A percentile compares a stretch with the other conserved stretches of the same genome.
Evolutionary conservation across 2,329 filamentous ascomycete species (phyloP).

Genomic region (Diaporthe amygdali): DNA sequence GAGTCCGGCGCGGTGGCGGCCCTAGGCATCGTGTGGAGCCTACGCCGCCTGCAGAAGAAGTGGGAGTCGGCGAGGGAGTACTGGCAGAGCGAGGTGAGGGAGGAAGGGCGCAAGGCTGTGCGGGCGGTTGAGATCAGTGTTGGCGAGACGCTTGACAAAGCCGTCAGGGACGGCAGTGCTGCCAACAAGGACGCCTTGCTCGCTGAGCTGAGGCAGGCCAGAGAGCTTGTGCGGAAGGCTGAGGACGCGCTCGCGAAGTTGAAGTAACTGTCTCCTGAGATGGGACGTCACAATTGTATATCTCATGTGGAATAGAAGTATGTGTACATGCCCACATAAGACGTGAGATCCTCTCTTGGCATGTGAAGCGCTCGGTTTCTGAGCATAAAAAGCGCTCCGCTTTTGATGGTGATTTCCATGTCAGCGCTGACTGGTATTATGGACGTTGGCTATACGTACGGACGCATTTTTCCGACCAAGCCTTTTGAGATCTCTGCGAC

Average conservation of each 20-base stretch:
- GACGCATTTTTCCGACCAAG: conserved; percentile 8
- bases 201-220: conserved; percentile 45
- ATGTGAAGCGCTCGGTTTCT: too few species aligned
- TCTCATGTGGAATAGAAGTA: conserved; percentile 29
- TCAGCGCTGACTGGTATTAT: conserved; percentile 25
- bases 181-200: conserved; percentile 31
- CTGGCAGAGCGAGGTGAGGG: conserved; percentile 71
- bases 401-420: conserved; percentile 9
- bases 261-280: conserved; percentile 39
- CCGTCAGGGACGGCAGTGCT: conserved; percentile 26
- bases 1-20: conserved; percentile 68
- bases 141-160: conserved; percentile 48
- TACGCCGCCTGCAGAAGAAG: conserved; percentile 63
- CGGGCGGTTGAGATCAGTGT: conserved; percentile 60
- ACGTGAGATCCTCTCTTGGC: too few species aligned
- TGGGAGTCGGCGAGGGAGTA: conserved; percentile 66
- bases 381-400: not conserved
- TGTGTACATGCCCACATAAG: conserved; percentile 4
- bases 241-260: conserved; percentile 53
- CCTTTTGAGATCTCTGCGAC: not conserved
- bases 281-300: conserved; percentile 6
- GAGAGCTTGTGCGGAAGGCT: conserved; percentile 53
- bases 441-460: conserved; percentile 27
- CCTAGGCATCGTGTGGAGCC: conserved; percentile 63
- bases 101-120: conserved; percentile 69